Evolutionary conservation across 2,329 filamentous ascomycete genomes (phyloP).

Genomic region (Phyllosticta citribraziliensis): DNA sequence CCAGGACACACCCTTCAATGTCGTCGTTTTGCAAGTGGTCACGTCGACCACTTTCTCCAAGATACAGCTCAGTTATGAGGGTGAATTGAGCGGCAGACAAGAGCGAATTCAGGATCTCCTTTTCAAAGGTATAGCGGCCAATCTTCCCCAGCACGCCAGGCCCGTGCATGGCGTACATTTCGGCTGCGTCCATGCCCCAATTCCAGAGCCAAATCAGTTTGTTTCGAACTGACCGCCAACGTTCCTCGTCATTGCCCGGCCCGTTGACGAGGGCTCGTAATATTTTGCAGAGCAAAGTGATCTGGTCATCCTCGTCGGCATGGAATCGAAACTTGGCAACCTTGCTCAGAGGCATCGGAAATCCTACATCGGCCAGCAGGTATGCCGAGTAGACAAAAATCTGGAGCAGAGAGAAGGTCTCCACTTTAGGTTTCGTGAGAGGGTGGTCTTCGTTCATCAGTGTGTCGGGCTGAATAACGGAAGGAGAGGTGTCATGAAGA

Average conservation of each 20-base stretch:
- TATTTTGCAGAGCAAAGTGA: slow-evolving; percentile 48
- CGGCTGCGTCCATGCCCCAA: slow-evolving; percentile 50
- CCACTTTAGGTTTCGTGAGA: slow-evolving; percentile 51
- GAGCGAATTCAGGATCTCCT: slow-evolving; percentile 60
- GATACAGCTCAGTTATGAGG: slow-evolving; percentile 46
- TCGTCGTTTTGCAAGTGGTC: slow-evolving; percentile 40
- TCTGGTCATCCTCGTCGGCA: slow-evolving; percentile 55
- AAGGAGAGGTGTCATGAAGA: slow-evolving; percentile 21
- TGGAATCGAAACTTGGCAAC: slow-evolving; percentile 53
- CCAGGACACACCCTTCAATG: slow-evolving; percentile 51
- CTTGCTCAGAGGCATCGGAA: slow-evolving; percentile 31
- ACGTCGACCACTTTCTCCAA: slow-evolving; percentile 47
- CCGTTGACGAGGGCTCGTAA: slow-evolving; percentile 44
- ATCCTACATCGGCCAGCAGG: slow-evolving; percentile 32
- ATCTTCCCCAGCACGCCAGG: slow-evolving; percentile 50
- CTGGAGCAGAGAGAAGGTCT: slow-evolving; percentile 50
- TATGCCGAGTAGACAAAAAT: slow-evolving; percentile 47
- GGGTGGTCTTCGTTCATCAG: slow-evolving; percentile 52
- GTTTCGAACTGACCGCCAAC: slow-evolving; percentile 52
- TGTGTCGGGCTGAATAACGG: slow-evolving; percentile 30
- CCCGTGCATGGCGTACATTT: slow-evolving; percentile 25
- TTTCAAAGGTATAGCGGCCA: slow-evolving; percentile 52
- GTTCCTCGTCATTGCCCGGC: slow-evolving; percentile 48
- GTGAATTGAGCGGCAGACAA: slow-evolving; percentile 32
- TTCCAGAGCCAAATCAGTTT: slow-evolving; percentile 64